Conservation (phyloP, 2,329 filamentous ascomycete species). For the Lomentospora prolificans region DNA sequence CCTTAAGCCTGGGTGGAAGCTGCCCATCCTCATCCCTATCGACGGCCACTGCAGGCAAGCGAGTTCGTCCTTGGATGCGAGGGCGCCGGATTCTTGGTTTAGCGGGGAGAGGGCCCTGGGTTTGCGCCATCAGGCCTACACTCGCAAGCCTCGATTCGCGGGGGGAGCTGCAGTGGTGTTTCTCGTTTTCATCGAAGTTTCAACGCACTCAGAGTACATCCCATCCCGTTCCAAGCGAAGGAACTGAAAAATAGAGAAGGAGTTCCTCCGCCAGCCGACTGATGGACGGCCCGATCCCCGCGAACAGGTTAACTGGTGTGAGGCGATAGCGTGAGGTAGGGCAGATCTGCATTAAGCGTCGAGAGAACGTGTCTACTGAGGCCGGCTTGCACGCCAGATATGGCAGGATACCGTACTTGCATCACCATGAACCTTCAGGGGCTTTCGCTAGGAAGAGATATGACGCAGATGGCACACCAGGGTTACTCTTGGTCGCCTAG, state of each 20-base stretch:
- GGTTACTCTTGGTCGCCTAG: neutral
- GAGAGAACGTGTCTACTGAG: no score
- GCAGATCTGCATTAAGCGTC: no score
- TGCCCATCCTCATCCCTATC: neutral
- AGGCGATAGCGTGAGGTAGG: no score
- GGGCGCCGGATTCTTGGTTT: neutral
- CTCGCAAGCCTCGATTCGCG: neutral
- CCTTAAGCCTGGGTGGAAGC: neutral
- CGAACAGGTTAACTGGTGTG: no score
- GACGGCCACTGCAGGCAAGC: neutral
- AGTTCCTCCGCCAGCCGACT: no score
- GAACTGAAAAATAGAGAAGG: neutral
- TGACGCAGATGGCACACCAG: neutral
- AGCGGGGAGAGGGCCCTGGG: neutral
- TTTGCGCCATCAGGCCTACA: neutral
- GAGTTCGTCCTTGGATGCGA: neutral
- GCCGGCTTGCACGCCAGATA: no score
- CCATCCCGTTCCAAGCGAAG: neutral
- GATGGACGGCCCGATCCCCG: no score
- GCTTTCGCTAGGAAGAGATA: no score
- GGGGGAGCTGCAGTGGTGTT: neutral
- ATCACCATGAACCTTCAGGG: no score
- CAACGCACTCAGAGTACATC: neutral
- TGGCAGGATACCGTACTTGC: no score
- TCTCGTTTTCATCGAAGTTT: neutral